Evolutionary conservation across 176 grass and related monocot species (phyloP).

Genomic region (Zoysia japonica): DNA sequence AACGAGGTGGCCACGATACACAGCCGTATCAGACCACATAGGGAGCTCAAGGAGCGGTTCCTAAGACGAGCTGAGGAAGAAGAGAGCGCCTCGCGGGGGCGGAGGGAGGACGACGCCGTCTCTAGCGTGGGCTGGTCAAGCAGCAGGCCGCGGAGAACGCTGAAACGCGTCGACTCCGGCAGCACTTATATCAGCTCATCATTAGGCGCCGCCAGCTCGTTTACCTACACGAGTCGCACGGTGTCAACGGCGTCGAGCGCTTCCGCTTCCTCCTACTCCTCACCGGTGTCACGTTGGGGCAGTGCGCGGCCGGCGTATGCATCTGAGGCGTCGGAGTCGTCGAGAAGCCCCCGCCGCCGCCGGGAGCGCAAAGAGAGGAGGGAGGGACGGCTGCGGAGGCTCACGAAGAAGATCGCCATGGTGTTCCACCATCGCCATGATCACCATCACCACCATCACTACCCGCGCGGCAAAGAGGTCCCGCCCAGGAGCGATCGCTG

Average conservation of each 20-base stretch:
- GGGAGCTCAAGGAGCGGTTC: background rate
- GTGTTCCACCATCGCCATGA: conserved; percentile 69
- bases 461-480: background rate
- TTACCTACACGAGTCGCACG: background rate
- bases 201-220: background rate
- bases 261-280: background rate
- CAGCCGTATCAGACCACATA: conserved; percentile 14
- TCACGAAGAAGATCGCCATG: conserved; percentile 58
- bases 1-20: conserved; percentile 7
- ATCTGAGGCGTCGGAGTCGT: background rate
- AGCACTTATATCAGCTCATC: conserved; percentile 21
- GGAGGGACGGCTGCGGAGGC: conserved; percentile 32
- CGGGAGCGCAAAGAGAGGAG: conserved; percentile 20
- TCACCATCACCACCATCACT: conserved; percentile 57
- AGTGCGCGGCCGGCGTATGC: background rate
- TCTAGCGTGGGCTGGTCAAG: background rate
- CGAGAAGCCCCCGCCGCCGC: background rate
- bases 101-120: background rate
- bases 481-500: background rate
- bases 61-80: background rate
- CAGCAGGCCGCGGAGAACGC: background rate
- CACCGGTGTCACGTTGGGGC: background rate
- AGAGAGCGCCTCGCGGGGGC: background rate
- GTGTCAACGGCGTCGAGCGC: background rate
- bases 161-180: conserved; percentile 12